Evolutionary conservation across 176 grass and related monocot genomes (phyloP).

Genomic region (Phragmites australis): DNA sequence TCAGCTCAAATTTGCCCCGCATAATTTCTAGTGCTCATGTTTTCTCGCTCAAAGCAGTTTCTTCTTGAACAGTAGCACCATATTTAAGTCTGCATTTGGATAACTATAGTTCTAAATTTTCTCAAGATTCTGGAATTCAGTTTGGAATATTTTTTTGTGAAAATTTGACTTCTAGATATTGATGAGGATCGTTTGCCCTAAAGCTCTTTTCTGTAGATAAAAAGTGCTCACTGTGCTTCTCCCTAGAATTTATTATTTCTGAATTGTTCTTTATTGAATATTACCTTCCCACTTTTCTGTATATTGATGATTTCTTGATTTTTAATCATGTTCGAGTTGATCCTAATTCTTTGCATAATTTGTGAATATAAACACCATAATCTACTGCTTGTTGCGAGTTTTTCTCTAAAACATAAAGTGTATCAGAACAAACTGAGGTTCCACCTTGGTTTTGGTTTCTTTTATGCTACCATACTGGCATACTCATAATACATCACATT

Average conservation of each 20-base stretch:
- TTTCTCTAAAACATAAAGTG: not conserved
- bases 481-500: not conserved
- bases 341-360: not conserved
- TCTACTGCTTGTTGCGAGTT: conserved; percentile 2
- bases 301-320: conserved; percentile 5
- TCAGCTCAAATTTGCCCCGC: not conserved
- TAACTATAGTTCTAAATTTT: conserved; percentile 1
- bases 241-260: conserved; percentile 9
- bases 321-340: conserved; percentile 30
- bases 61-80: not conserved
- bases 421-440: not conserved
- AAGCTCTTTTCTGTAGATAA: conserved; percentile 3
- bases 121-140: conserved; percentile 5
- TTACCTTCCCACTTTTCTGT: not conserved
- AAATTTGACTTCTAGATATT: conserved; percentile 10
- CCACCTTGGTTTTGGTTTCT: not conserved
- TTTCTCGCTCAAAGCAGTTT: not conserved
- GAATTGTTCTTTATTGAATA: not conserved
- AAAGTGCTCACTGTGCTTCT: not conserved
- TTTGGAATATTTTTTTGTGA: not conserved
- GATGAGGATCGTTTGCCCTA: not conserved
- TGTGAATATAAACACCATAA: conserved; percentile 17
- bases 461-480: not conserved
- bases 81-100: not conserved
- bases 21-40: not conserved